Base-by-base conservation (phyloP, 108 stramenopile genomes). In the Cyclotella choctawhatcheeana region DNA sequence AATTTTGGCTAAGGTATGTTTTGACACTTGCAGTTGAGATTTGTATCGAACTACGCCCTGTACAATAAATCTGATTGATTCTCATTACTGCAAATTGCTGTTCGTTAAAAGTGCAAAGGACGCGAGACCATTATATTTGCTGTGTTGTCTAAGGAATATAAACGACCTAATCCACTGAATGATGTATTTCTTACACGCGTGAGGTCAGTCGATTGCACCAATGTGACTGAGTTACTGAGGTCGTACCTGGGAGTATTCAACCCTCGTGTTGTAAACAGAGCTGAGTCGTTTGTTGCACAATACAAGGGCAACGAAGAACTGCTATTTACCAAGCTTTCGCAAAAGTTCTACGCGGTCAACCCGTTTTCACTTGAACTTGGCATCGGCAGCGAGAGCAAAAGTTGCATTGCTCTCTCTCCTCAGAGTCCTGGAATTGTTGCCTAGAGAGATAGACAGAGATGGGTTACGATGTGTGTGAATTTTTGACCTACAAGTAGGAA, bases 281-380 rank as follows among this genome's bases (percentile, higher is more conserved):
- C 59, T 6, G 21, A 35, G 16, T 20, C 59, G 0, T 24, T 60
- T 24, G 13, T 60, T 0, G 21, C 2, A 22, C 47, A 65, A 8
- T 65, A 48, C 25, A 1, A 50, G 24, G 64, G 64, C 13, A 48
- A 18, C 10, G 64, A 65, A 48, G 25, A 10, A 2, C 27, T 29
- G 5, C 10, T 65, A 26, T 65, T 65, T 32, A 47, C 44, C 30
- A 65, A 65, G 47, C 64, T 65, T 13, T 27, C 64, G 5, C 4
- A 21, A 22, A 65, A 65, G 35, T 65, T 48, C 18, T 26, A 51
- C 10, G 50, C 64, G 14, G 24, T 47, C 25, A 48, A 45, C n/a
- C 64, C 47, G 2, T 18, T 65, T 60, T 2, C 18, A 2, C 24
- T 17, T 35, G 58, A n/a, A n/a, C n/a, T 12, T 59, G 35, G 16